Evolutionary conservation across 2,329 filamentous ascomycete genomes (phyloP).

Genomic region (Colletotrichum truncatum): DNA sequence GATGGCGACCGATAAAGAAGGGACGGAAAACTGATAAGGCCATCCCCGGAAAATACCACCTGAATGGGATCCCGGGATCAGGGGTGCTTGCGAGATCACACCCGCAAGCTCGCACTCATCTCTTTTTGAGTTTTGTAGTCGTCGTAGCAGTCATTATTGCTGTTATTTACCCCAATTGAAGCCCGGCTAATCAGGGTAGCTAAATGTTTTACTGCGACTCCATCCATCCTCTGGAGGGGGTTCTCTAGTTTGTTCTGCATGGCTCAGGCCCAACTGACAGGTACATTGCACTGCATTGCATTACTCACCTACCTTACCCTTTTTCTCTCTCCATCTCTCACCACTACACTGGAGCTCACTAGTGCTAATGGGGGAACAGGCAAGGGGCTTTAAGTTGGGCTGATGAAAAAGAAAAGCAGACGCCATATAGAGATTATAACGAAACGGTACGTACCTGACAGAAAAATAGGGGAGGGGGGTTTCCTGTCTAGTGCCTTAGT

Average conservation of each 20-base stretch:
- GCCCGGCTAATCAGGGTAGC: too few species aligned
- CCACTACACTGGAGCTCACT: background rate
- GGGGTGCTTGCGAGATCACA: constrained; percentile 6
- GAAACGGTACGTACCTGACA: constrained; percentile 7
- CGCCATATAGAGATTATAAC: background rate
- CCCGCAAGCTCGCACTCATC: constrained; percentile 9
- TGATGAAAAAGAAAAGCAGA: background rate
- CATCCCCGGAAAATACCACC: constrained; percentile 28
- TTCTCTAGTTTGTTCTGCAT: constrained; percentile 6
- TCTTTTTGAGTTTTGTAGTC: constrained; percentile 16
- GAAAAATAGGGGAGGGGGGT: background rate
- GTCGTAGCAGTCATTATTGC: background rate
- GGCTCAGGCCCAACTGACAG: background rate
- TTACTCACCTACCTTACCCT: constrained; percentile 4
- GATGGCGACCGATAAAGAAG: constrained; percentile 5
- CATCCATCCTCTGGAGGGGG: background rate
- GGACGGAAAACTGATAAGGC: background rate
- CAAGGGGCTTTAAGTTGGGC: background rate
- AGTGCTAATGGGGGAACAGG: background rate
- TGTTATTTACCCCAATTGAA: too few species aligned
- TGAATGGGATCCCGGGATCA: constrained; percentile 21
- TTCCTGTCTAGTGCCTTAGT: too few species aligned
- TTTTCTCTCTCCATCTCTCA: background rate
- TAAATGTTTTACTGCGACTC: too few species aligned
- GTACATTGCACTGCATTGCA: too few species aligned